Evolutionary conservation across 805 yeast genomes (phyloP), one percentile per base, ranked within the genome.

Genomic region (Myxozyma vanderwaltii): DNA sequence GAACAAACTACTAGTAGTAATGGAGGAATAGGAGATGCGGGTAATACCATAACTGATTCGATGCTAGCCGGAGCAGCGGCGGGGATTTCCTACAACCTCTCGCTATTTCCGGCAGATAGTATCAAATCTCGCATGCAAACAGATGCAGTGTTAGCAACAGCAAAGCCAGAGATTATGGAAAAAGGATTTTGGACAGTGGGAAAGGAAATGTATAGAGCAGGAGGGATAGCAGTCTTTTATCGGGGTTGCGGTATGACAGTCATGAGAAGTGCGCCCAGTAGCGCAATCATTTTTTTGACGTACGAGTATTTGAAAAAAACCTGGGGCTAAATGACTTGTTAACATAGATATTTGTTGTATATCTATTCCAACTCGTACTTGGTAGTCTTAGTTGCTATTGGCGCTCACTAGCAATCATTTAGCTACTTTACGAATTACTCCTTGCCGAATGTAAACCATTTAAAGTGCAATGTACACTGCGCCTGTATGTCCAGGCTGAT

Each of bases 51-150:
- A 4, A 70, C 80, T 63, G 89, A 88, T 67, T 72, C 86, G 19
- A 75, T 91, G 65, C 59, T 79, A 1, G 86, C 95, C 59, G 98
- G 98, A 51, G 97, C 96, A 0, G 70, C 80, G 51, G 96, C 97
- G 0, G 98, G 98, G 29, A 71, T 91, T 5, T 79, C 85, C 19
- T 91, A 89, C 73, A 91, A 92, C 70, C 76, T 86, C 10, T 82
- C 91, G 6, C 77, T 88, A 49, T 92, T 86, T 73, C 97, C 98
- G 0, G 87, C 90, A 0, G 98, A 91, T 71, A 90, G 97, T 1
- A 80, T 92, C 57, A 91, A 91, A 74, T 85, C 92, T 2, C 83
- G 88, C 51, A 85, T 91, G 76, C 98, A 92, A 75, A 86, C 91
- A 0, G 77, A 74, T 36, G 71, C 81, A 7, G 63, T 79, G 15